phyloP scores from a whole-genome alignment of 371 early-diverging fungal genomes.

The Batkoa obscura region DNA sequence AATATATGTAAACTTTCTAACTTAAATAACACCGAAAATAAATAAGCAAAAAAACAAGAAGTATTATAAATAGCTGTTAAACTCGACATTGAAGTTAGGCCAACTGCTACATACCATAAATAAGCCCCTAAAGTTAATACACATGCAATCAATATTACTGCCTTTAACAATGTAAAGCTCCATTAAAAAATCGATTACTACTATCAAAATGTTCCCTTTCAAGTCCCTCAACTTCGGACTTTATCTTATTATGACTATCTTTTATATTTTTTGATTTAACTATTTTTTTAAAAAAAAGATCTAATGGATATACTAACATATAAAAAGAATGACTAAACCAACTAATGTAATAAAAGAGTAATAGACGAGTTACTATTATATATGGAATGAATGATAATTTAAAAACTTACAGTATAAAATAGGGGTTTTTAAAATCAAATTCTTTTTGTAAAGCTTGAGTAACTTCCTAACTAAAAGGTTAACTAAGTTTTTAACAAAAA shows the following conservation, averaged over 20 bases:
- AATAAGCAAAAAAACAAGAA: constrained; percentile 58
- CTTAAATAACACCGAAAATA: constrained; percentile 47
- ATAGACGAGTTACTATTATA: background rate
- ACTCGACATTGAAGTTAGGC: constrained; percentile 49
- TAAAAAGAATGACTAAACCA: constrained; percentile 56
- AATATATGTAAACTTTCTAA: constrained; percentile 28
- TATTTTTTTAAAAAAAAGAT: constrained; percentile 17
- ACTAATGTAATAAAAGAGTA: constrained; percentile 10
- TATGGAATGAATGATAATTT: background rate
- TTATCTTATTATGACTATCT: constrained; percentile 5
- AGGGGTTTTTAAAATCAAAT: constrained; percentile 43
- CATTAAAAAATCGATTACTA: background rate
- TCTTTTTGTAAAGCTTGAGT: constrained; percentile 41
- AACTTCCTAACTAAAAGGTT: constrained; percentile 19
- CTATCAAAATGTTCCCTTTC: background rate
- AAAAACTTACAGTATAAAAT: constrained; percentile 44
- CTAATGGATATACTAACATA: constrained; percentile 40
- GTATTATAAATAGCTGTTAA: constrained; percentile 69
- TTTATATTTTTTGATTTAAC: constrained; percentile 6
- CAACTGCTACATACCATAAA: constrained; percentile 62
- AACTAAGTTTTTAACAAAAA: background rate
- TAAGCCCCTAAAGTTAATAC: constrained; percentile 49
- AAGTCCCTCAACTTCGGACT: constrained; percentile 2
- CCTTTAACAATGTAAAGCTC: constrained; percentile 10
- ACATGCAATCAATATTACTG: constrained; percentile 22